A percentile compares a stretch with the other conserved stretches of the same genome.
These are phyloP conservation scores for Lichtheimia ramosa DNA, from an alignment of 371 early-diverging fungal species.

Conservation along the genomic window DNA sequence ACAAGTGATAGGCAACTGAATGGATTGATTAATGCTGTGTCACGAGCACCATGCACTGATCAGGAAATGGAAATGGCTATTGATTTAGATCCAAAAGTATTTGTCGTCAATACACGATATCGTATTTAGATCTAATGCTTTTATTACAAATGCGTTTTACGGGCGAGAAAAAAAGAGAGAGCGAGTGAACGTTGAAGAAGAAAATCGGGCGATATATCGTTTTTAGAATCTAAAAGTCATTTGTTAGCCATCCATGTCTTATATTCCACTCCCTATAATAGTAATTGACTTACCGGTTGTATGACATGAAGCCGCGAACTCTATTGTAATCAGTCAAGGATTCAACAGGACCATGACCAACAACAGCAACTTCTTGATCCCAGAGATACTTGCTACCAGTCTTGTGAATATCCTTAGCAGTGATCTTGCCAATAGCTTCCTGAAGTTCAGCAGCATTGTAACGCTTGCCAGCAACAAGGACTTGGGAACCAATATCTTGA, in stretches of 20 bases:
- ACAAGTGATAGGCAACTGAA: no score
- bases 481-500: constrained; percentile 93
- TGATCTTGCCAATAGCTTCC: constrained; percentile 77
- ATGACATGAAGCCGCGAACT: constrained; percentile 76
- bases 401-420: constrained; percentile 77
- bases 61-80: no score
- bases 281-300: constrained; percentile 44
- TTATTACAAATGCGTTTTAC: constrained; percentile 1
- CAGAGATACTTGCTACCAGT: constrained; percentile 81
- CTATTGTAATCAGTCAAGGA: constrained; percentile 85
- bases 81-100: no score
- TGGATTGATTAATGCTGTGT: no score
- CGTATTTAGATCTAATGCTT: constrained; percentile 1
- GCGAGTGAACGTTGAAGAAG: no score
- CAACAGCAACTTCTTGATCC: constrained; percentile 64
- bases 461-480: constrained; percentile 87
- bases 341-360: constrained; percentile 53
- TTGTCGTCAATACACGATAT: no score
- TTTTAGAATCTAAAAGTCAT: background rate
- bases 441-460: constrained; percentile 82
- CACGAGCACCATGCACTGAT: no score
- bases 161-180: no score
- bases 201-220: background rate
- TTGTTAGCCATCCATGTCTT: background rate
- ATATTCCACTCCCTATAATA: background rate